Evolutionary conservation across 306 rosid species (phyloP).

Genomic region (Cucurbita maxima): DNA sequence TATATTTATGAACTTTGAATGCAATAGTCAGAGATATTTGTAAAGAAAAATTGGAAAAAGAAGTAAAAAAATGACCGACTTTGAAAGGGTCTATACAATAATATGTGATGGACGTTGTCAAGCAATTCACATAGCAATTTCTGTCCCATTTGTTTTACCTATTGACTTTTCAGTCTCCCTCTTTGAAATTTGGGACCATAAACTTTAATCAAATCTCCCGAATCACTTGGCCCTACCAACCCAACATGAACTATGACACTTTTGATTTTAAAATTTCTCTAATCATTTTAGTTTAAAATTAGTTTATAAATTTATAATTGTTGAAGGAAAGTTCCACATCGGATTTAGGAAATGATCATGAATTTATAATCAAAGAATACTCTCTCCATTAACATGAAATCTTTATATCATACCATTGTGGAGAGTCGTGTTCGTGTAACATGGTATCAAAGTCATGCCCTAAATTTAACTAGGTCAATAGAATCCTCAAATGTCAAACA

Average conservation of each 20-base stretch:
- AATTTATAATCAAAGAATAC: no score
- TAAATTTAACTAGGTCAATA: no score
- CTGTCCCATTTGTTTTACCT: not conserved
- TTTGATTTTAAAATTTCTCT: not conserved
- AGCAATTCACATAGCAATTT: slow-evolving; percentile 2
- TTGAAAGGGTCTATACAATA: not conserved
- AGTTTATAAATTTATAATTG: no score
- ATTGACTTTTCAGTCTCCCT: not conserved
- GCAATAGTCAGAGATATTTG: not conserved
- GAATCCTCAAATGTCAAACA: no score
- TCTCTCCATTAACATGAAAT: no score
- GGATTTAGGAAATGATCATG: no score
- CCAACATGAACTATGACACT: not conserved
- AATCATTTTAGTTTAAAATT: no score
- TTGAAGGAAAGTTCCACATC: no score
- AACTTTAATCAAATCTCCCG: not conserved
- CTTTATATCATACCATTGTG: no score
- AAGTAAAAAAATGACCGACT: not conserved
- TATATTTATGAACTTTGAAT: not conserved
- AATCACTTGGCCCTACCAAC: not conserved
- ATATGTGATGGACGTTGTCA: slow-evolving; percentile 1
- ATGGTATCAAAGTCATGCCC: no score
- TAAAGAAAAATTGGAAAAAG: not conserved
- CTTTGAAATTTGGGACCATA: not conserved
- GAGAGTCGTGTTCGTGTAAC: no score